Conservation (phyloP, 495 filamentous ascomycete species). For the Lepidopterella palustris region DNA sequence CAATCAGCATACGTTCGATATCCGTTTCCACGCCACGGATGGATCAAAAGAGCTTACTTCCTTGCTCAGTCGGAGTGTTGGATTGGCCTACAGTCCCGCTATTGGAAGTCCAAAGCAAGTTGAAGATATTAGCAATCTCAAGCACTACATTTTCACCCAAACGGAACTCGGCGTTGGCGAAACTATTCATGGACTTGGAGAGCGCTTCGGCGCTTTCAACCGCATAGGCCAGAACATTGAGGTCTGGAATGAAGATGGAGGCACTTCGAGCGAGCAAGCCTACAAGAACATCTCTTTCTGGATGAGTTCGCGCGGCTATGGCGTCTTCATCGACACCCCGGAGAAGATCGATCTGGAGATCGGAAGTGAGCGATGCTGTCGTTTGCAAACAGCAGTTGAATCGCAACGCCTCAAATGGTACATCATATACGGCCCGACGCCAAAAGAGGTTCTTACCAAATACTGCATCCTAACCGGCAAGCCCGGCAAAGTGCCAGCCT, state of each 20-base stretch:
- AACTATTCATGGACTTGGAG: conserved; percentile 61
- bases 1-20: conserved; percentile 19
- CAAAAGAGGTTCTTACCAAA: conserved; percentile 58
- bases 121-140: conserved; percentile 17
- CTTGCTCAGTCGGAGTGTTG: conserved; percentile 24
- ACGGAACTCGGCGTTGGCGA: conserved; percentile 59
- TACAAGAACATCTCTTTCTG: conserved; percentile 74
- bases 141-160: conserved; percentile 27
- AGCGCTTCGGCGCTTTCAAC: conserved; percentile 63
- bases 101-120: conserved; percentile 34
- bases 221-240: conserved; percentile 62
- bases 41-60: conserved; percentile 18
- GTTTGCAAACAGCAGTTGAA: conserved; percentile 57
- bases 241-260: conserved; percentile 68
- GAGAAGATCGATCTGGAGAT: conserved; percentile 47
- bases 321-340: conserved; percentile 52
- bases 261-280: conserved; percentile 61
- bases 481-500: conserved; percentile 55
- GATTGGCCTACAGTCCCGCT: conserved; percentile 20
- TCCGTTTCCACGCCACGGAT: conserved; percentile 23
- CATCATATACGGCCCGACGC: conserved; percentile 58
- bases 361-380: conserved; percentile 54
- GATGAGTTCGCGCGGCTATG: conserved; percentile 61
- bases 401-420: conserved; percentile 54
- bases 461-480: conserved; percentile 58